Percentiles rank a stretch among this genome's conserved stretches.
phyloP scores from a whole-genome alignment of 139 green algal genomes.

The Coccomyxa sp. region DNA sequence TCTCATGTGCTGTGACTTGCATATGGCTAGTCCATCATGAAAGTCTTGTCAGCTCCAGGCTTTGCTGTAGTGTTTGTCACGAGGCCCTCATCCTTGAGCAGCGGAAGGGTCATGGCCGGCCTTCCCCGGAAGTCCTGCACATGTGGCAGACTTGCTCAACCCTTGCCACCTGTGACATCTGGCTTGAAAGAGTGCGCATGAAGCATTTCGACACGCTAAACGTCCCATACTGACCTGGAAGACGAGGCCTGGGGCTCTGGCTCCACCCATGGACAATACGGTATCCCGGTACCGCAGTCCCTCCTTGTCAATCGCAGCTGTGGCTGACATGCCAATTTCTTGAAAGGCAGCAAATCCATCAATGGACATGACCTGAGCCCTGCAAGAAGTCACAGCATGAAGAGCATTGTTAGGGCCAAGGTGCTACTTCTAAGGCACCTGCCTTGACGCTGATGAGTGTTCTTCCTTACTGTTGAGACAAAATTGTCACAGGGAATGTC shows the following conservation, averaged over 20 bases:
- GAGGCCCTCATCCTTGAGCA: neutral
- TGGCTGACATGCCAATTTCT: neutral
- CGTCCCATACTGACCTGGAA: neutral
- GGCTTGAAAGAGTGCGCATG: neutral
- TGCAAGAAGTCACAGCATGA: neutral
- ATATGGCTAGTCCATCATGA: too few relatives aligned
- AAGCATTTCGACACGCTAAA: neutral
- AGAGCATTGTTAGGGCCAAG: neutral
- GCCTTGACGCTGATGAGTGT: neutral
- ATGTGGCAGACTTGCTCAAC: neutral
- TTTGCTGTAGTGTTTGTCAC: too few relatives aligned
- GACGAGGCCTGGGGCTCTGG: neutral
- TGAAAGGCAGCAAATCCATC: neutral
- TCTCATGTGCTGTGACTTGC: too few relatives aligned
- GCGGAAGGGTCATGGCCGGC: neutral
- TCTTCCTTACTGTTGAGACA: neutral
- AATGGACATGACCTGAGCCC: neutral
- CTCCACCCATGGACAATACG: neutral
- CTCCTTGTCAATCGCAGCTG: neutral
- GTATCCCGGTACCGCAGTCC: neutral
- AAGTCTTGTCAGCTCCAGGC: too few relatives aligned
- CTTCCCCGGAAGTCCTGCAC: conserved; percentile 2
- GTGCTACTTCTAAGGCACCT: neutral
- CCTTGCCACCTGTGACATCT: neutral
- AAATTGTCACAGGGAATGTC: too few relatives aligned